Percentiles rank a stretch among this genome's conserved stretches.
Conservation (phyloP, 495 filamentous ascomycete species). For the Collariella sp. region DNA sequence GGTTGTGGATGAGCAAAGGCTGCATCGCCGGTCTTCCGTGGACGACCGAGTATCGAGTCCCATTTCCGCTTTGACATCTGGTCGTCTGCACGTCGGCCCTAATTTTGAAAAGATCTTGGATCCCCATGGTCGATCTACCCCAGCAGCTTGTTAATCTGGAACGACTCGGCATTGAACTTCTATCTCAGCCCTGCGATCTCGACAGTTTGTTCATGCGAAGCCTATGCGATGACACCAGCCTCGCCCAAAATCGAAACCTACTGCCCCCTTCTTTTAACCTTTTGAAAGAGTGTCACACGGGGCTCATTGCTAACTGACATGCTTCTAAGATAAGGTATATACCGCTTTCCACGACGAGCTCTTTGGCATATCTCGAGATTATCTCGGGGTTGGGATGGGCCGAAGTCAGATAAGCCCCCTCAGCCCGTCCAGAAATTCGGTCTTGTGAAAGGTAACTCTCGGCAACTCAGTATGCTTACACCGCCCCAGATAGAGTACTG, state of each 20-base stretch:
- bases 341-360: too few species aligned
- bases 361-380: not conserved
- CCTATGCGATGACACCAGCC: not conserved
- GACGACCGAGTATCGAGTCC: too few species aligned
- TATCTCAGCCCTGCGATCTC: not conserved
- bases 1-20: too few species aligned
- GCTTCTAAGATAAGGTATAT: too few species aligned
- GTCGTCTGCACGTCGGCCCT: too few species aligned
- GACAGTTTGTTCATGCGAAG: not conserved
- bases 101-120: not conserved
- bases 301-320: not conserved
- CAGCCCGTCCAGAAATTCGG: too few species aligned
- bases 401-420: not conserved
- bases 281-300: not conserved
- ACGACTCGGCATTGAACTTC: not conserved
- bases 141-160: not conserved
- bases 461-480: not conserved
- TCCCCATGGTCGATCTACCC: not conserved
- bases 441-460: too few species aligned
- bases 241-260: not conserved
- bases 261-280: not conserved
- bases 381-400: too few species aligned
- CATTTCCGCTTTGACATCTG: too few species aligned
- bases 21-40: too few species aligned
- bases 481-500: not conserved